phyloP scores from a whole-genome alignment of 768 basidiomycete species.

The Tricholoma terreum region DNA sequence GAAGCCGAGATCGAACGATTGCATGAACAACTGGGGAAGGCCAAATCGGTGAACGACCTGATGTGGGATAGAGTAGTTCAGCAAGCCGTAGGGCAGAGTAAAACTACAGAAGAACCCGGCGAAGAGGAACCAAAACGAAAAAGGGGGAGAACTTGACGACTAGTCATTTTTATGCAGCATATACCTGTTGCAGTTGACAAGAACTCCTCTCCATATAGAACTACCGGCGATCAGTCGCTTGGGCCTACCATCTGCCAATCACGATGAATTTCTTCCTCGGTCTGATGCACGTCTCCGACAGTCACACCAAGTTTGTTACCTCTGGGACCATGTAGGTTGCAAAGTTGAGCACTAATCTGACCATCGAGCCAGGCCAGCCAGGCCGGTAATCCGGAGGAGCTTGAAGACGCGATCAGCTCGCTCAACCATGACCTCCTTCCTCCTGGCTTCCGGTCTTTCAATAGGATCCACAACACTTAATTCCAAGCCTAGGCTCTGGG shows the following conservation, averaged over 20 bases:
- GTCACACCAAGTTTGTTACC: no score
- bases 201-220: not conserved
- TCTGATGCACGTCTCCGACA: no score
- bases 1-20: constrained; percentile 69
- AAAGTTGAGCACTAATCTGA: no score
- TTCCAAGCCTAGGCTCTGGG: not conserved
- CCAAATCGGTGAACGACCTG: constrained; percentile 87
- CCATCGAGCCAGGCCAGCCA: not conserved
- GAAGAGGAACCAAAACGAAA: constrained; percentile 28
- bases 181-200: not conserved
- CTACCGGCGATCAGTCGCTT: not conserved
- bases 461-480: not conserved
- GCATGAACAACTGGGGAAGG: constrained; percentile 70
- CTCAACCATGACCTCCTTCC: not conserved
- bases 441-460: not conserved
- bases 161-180: not conserved
- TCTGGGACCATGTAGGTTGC: no score
- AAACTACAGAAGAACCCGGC: constrained; percentile 12
- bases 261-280: not conserved
- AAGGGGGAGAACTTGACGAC: constrained; percentile 25
- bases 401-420: not conserved
- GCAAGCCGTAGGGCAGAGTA: constrained; percentile 43
- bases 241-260: not conserved
- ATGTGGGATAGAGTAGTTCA: constrained; percentile 92
- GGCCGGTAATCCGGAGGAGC: not conserved